phyloP scores from a whole-genome alignment of 108 stramenopile genomes.

The Conticribra weissflogii region DNA sequence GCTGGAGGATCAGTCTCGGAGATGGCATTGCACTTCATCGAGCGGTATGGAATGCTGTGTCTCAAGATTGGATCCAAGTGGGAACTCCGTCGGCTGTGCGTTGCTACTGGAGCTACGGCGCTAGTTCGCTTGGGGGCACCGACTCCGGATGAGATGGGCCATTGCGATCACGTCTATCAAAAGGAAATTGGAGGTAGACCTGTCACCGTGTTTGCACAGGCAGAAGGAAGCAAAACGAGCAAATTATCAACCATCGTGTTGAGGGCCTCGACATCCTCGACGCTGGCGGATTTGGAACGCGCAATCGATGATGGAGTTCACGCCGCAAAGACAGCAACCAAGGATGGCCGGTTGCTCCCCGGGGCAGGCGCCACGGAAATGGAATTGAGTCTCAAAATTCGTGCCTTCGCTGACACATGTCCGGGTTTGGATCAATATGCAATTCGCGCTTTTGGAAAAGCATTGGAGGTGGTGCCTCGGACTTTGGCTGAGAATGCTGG shows the following conservation, averaged over 20 bases:
- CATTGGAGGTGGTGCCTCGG: conserved; percentile 94
- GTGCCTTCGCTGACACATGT: conserved; percentile 83
- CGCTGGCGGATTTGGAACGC: conserved; percentile 96
- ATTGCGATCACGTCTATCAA: conserved; percentile 68
- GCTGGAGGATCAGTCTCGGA: conserved; percentile 91
- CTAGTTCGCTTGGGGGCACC: conserved; percentile 95
- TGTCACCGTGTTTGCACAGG: conserved; percentile 89
- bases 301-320: conserved; percentile 97
- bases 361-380: conserved; percentile 97
- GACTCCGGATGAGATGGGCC: conserved; percentile 97
- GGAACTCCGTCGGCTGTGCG: conserved; percentile 96
- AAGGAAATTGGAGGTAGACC: conserved; percentile 92
- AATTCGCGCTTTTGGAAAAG: conserved; percentile 96
- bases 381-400: conserved; percentile 84
- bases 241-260: conserved; percentile 95
- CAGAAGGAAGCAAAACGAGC: conserved; percentile 63
- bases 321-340: conserved; percentile 86
- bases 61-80: conserved; percentile 95
- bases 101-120: conserved; percentile 94
- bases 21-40: conserved; percentile 97
- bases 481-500: conserved; percentile 98
- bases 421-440: conserved; percentile 99
- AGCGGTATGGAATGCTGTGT: conserved; percentile 91
- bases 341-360: conserved; percentile 89
- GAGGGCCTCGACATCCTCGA: conserved; percentile 90